Percentiles rank a stretch among this genome's conserved stretches.
These are phyloP conservation scores for Fistulinella prunicolor DNA, from an alignment of 768 basidiomycete genomes.

Conservation along the genomic window DNA sequence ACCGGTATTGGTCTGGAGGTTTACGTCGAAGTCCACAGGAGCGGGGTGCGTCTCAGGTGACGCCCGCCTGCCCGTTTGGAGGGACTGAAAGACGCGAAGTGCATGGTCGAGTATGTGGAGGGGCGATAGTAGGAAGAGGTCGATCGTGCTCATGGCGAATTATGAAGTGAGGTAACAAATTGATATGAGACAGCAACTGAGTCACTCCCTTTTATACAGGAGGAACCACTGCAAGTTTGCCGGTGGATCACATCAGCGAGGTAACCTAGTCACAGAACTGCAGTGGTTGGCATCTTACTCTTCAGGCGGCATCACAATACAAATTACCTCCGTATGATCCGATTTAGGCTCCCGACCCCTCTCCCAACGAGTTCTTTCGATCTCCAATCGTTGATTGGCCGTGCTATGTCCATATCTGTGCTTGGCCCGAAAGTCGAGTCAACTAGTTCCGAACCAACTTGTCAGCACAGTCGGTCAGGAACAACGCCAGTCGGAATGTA, in stretches of 20 bases:
- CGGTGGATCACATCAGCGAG: slow-evolving; percentile 29
- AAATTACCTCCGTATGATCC: slow-evolving; percentile 21
- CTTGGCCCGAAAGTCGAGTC: slow-evolving; percentile 16
- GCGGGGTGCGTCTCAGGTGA: slow-evolving; percentile 33
- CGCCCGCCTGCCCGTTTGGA: slow-evolving; percentile 33
- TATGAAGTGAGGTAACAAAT: slow-evolving; percentile 1
- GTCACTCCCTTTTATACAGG: slow-evolving; percentile 30
- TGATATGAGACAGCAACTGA: neutral
- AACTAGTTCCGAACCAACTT: slow-evolving; percentile 10
- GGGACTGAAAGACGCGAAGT: slow-evolving; percentile 45
- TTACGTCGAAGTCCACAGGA: slow-evolving; percentile 52
- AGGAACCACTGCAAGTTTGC: slow-evolving; percentile 28
- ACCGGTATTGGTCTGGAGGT: slow-evolving; percentile 54
- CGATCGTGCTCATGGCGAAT: slow-evolving; percentile 26
- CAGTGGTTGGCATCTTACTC: slow-evolving; percentile 29
- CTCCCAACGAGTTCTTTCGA: slow-evolving; percentile 18
- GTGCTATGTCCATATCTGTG: slow-evolving; percentile 20
- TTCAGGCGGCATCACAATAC: slow-evolving; percentile 28
- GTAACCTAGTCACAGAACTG: slow-evolving; percentile 34
- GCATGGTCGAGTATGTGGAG: slow-evolving; percentile 48
- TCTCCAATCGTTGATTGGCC: slow-evolving; percentile 22
- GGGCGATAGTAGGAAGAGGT: slow-evolving; percentile 54
- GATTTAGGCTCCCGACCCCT: slow-evolving; percentile 15
- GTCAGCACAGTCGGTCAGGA: slow-evolving; percentile 23
- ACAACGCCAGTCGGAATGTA: slow-evolving; percentile 14